These are phyloP conservation scores for Helotiales sp. DNA, from an alignment of 2,329 filamentous ascomycete species.

Conservation along the genomic window DNA sequence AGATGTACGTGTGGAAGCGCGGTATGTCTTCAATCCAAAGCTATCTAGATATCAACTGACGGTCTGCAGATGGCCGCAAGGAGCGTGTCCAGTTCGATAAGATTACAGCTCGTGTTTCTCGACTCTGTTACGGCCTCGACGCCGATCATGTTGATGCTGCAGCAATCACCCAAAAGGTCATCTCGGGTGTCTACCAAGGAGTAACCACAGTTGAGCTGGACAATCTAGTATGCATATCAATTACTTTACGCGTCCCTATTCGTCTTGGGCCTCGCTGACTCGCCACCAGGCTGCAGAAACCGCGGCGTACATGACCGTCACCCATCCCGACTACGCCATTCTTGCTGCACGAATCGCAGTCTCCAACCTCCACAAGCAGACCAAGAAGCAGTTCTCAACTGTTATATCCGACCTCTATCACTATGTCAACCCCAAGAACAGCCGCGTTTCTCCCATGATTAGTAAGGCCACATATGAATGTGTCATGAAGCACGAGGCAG, in stretches of 20 bases:
- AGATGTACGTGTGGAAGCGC: constrained; percentile 39
- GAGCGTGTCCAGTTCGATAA: constrained; percentile 99
- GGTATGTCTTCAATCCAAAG: constrained; percentile 31
- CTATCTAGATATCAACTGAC: constrained; percentile 13
- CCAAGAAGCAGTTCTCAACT: constrained; percentile 99
- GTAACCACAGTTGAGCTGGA: constrained; percentile 96
- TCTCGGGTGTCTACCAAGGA: constrained; percentile 97
- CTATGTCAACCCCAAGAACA: constrained; percentile 95
- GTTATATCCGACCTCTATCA: constrained; percentile 92
- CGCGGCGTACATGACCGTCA: constrained; percentile 99
- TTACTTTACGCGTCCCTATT: constrained; percentile 15
- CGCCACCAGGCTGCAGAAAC: constrained; percentile 84
- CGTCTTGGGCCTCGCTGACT: constrained; percentile 22
- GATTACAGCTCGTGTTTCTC: constrained; percentile 97
- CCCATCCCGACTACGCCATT: constrained; percentile 97
- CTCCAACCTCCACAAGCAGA: constrained; percentile 99
- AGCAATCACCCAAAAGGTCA: constrained; percentile 98
- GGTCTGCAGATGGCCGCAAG: constrained; percentile 84
- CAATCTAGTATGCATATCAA: constrained; percentile 72
- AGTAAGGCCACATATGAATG: constrained; percentile 86
- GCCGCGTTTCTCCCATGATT: constrained; percentile 86
- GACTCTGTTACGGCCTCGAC: constrained; percentile 96
- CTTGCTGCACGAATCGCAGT: constrained; percentile 97
- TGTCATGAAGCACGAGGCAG: constrained; percentile 93
- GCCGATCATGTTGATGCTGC: constrained; percentile 95